Conservation (phyloP, 2,329 filamentous ascomycete species). For the Aschersonia sp. region DNA sequence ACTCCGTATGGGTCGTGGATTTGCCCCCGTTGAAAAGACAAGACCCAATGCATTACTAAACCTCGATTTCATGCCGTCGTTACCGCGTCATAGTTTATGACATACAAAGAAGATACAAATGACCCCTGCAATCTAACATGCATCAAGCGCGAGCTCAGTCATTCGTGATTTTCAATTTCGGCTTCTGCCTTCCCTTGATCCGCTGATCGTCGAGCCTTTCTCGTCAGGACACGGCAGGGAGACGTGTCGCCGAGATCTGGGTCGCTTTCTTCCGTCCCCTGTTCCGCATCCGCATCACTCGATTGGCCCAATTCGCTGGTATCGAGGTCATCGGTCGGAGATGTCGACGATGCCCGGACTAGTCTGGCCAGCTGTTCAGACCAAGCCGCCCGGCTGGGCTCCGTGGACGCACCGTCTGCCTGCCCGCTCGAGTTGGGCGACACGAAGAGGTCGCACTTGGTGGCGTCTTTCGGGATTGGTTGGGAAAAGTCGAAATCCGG, state of each 20-base stretch:
- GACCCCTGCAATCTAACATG: no score
- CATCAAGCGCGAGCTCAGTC: no score
- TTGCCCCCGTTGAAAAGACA: no score
- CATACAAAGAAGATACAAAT: no score
- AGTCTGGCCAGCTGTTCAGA: slow-evolving; percentile 3
- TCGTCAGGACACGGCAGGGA: background rate
- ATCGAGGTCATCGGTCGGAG: slow-evolving; percentile 15
- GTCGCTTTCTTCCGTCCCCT: slow-evolving; percentile 19
- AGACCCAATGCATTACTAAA: no score
- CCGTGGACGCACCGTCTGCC: background rate
- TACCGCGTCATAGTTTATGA: no score
- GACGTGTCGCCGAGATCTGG: slow-evolving; percentile 13
- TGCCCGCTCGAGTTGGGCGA: background rate
- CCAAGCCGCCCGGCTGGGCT: background rate
- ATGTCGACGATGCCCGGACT: slow-evolving; percentile 6
- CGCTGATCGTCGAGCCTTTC: background rate
- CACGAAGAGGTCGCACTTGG: background rate
- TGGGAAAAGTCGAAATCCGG: slow-evolving; percentile 20
- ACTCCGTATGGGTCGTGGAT: no score
- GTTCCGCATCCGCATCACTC: slow-evolving; percentile 15
- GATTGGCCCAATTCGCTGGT: slow-evolving; percentile 18
- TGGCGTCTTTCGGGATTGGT: background rate
- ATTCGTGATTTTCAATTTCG: no score
- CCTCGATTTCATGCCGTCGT: no score
- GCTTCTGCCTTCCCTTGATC: background rate